These are phyloP conservation scores for Austroboletus eburneus DNA, from an alignment of 768 basidiomycete genomes.

Conservation along the genomic window DNA sequence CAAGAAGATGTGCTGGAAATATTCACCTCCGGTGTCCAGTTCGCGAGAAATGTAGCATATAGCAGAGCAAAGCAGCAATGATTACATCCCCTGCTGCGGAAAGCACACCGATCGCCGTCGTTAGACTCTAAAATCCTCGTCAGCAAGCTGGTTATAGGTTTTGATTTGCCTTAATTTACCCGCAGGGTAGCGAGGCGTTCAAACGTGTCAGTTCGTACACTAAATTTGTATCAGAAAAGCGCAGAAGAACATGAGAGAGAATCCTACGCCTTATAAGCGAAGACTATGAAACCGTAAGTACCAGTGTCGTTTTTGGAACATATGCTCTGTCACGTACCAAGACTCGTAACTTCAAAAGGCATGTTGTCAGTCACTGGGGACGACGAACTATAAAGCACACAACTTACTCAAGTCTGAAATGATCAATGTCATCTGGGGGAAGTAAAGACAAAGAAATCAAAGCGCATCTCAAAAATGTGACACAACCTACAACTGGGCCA, in stretches of 20 bases:
- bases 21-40: slow-evolving; percentile 49
- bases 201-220: slow-evolving; percentile 43
- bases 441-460: neutral
- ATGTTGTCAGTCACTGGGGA: slow-evolving; percentile 2
- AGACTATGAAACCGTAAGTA: slow-evolving; percentile 30
- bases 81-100: slow-evolving; percentile 50
- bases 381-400: no score
- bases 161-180: slow-evolving; percentile 21
- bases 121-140: slow-evolving; percentile 30
- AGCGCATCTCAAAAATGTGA: neutral
- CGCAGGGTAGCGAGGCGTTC: slow-evolving; percentile 44
- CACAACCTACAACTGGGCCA: slow-evolving; percentile 29
- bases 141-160: neutral
- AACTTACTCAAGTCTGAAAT: slow-evolving; percentile 39
- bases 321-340: slow-evolving; percentile 27
- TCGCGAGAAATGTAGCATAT: slow-evolving; percentile 44
- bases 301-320: slow-evolving; percentile 3
- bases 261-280: slow-evolving; percentile 34
- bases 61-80: slow-evolving; percentile 46
- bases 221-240: slow-evolving; percentile 20
- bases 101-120: slow-evolving; percentile 53
- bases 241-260: neutral
- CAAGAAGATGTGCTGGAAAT: no score
- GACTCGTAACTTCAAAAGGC: slow-evolving; percentile 24
- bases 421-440: slow-evolving; percentile 30